Base-by-base conservation (phyloP, 805 yeast species). In the Metschnikowia matae region DNA sequence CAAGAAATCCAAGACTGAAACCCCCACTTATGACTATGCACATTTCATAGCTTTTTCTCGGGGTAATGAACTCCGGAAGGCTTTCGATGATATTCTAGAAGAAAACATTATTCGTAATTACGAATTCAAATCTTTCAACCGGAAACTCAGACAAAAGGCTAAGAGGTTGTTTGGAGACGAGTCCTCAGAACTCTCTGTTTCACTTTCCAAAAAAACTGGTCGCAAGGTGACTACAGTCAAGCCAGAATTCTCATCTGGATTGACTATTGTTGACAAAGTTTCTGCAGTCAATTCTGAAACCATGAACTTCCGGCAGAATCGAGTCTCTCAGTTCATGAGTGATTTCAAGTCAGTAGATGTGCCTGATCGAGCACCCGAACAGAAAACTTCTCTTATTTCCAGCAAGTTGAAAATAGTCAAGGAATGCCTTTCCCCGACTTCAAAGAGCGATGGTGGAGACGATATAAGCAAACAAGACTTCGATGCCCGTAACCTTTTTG, bases 31-130 rank as follows among this genome's bases (percentile, higher is more conserved):
- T 6, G 60, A 58, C 18, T 50, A 54, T 13, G 58, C 84, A 54
- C 81, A 81, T 54, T 78, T 90, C 55, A 77, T 88, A 63, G 85
- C 88, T 52, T 84, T 88, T 62, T 70, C 74, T 18, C 65, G 68
- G 8, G 84, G 83, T 1, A 53, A 62, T 4, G 67, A 68, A 2
- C 71, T 84, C 45, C 69, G 70, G 44, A 61, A 69, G 2, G 69
- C 70, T 0, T 63, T 83, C 37, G 63, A 68, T 14, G 62, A 65
- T 15, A 64, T 69, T 8, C 47, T 46, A 21, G 51, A 56, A 6
- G 54, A 49, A 6, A 42, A 54, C 17, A 44, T 47, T 11, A n/a
- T 36, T 10, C 48, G 46, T 1, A 18, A 36, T 10, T 31, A 44
- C 3, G 42, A 37, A n/a, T 31, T 35, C 14, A 41, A 33, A 4